These are phyloP conservation scores for Kondoa subrosea DNA, from an alignment of 768 basidiomycete species.

Conservation along the genomic window DNA sequence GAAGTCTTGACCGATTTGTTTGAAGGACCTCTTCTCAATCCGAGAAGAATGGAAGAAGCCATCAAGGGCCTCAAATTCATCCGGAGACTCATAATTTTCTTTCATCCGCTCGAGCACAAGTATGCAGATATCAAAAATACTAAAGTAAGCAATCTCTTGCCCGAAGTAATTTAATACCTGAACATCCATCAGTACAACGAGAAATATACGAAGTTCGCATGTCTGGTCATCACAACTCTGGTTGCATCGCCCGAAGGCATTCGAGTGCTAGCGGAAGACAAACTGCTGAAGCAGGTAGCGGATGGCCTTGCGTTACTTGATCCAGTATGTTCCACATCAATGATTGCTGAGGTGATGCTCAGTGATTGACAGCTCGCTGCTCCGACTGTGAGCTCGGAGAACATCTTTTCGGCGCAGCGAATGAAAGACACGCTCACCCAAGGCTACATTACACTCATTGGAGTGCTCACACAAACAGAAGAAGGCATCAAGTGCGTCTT, in stretches of 20 bases:
- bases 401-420: constrained; percentile 52
- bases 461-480: constrained; percentile 66
- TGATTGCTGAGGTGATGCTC: background rate
- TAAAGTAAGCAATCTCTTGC: constrained; percentile 36
- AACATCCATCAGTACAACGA: constrained; percentile 47
- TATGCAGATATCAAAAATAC: constrained; percentile 66
- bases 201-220: constrained; percentile 77
- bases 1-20: constrained; percentile 73
- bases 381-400: constrained; percentile 6
- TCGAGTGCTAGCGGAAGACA: constrained; percentile 70
- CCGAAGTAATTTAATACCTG: background rate
- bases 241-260: constrained; percentile 68
- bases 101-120: constrained; percentile 66
- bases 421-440: constrained; percentile 66
- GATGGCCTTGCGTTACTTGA: constrained; percentile 83
- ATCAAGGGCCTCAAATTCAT: constrained; percentile 78
- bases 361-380: constrained; percentile 1
- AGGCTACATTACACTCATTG: constrained; percentile 92
- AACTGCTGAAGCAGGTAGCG: constrained; percentile 62
- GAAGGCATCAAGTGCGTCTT: constrained; percentile 81
- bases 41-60: constrained; percentile 83
- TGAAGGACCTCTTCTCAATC: constrained; percentile 79
- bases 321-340: constrained; percentile 40
- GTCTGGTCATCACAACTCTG: constrained; percentile 61
- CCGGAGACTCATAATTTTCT: constrained; percentile 79